A percentile compares a stretch with the other conserved stretches of the same genome.
phyloP scores from a whole-genome alignment of 768 basidiomycete genomes.

The Mycena belliarum region DNA sequence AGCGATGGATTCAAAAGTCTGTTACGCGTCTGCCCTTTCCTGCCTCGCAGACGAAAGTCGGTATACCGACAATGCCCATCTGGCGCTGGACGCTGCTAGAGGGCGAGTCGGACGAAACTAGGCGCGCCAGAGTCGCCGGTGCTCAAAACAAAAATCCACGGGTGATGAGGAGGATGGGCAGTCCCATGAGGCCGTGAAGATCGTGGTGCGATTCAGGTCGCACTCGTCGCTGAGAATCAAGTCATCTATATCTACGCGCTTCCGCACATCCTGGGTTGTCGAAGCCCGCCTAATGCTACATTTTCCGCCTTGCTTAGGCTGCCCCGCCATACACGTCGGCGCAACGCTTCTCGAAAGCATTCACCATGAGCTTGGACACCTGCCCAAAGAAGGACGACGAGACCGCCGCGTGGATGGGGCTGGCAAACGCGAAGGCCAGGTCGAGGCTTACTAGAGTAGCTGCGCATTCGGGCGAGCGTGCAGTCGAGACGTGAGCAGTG shows the following conservation, averaged over 20 bases:
- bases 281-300: no score
- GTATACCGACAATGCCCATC: background rate
- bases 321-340: slow-evolving; percentile 64
- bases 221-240: no score
- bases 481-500: background rate
- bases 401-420: slow-evolving; percentile 82
- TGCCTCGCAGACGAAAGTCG: background rate
- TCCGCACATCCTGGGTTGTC: no score
- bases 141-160: no score
- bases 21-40: background rate
- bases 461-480: slow-evolving; percentile 26
- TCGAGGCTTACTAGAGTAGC: slow-evolving; percentile 86
- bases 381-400: slow-evolving; percentile 84
- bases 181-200: no score
- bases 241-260: no score
- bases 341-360: slow-evolving; percentile 90
- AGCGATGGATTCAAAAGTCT: background rate
- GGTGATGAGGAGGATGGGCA: no score
- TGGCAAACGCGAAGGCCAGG: slow-evolving; percentile 83
- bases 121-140: background rate
- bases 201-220: no score
- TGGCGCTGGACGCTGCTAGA: slow-evolving; percentile 1
- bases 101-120: background rate
- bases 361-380: slow-evolving; percentile 86
- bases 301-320: background rate